Conservation (phyloP, 2,329 filamentous ascomycete genomes). For the Parastagonospora avenae region DNA sequence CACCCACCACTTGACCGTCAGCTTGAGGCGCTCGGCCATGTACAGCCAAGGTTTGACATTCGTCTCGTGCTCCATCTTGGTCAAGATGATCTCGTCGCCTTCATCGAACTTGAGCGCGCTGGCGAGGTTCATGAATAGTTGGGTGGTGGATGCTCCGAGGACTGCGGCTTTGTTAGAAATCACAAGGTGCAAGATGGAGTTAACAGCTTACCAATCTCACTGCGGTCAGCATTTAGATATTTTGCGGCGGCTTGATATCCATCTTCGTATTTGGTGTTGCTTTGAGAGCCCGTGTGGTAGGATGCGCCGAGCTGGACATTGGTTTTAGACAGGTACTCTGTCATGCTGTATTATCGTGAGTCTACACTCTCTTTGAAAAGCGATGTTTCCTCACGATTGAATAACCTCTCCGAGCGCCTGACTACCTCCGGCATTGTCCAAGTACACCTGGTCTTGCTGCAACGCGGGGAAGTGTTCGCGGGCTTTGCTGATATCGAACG, state of each 20-base stretch:
- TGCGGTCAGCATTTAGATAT: slow-evolving; percentile 70
- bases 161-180: slow-evolving; percentile 49
- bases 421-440: slow-evolving; percentile 80
- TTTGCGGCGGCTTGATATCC: slow-evolving; percentile 69
- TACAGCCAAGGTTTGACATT: slow-evolving; percentile 77
- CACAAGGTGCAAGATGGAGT: not conserved
- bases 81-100: slow-evolving; percentile 71
- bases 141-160: slow-evolving; percentile 75
- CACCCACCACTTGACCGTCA: slow-evolving; percentile 74
- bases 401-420: slow-evolving; percentile 71
- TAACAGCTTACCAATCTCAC: slow-evolving; percentile 64
- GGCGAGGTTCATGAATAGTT: slow-evolving; percentile 72
- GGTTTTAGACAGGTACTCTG: slow-evolving; percentile 67
- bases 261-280: slow-evolving; percentile 63
- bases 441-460: slow-evolving; percentile 68
- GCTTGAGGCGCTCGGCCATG: slow-evolving; percentile 64
- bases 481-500: slow-evolving; percentile 61
- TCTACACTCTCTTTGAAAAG: too few species aligned
- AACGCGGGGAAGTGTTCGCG: slow-evolving; percentile 72
- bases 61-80: slow-evolving; percentile 76
- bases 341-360: slow-evolving; percentile 53
- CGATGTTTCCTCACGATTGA: slow-evolving; percentile 58
- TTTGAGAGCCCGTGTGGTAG: slow-evolving; percentile 65
- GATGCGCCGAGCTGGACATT: slow-evolving; percentile 79
- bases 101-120: slow-evolving; percentile 37